Evolutionary conservation across 2,329 filamentous ascomycete genomes (phyloP).

Genomic region (Fusarium tricinctum): DNA sequence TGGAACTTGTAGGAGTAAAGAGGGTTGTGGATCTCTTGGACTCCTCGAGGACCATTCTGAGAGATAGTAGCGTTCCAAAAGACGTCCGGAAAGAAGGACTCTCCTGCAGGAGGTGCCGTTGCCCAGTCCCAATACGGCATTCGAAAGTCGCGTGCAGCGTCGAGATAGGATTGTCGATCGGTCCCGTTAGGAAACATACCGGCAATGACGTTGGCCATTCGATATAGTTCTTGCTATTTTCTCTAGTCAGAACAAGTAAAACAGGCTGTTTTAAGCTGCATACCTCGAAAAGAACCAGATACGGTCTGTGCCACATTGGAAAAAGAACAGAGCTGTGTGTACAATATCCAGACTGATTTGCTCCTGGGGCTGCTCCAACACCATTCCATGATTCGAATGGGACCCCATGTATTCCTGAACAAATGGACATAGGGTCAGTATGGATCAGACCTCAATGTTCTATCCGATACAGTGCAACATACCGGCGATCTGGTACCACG

Average conservation of each 20-base stretch:
- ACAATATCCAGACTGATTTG: conserved; percentile 77
- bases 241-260: conserved; percentile 31
- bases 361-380: conserved; percentile 64
- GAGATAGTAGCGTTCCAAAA: conserved; percentile 65
- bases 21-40: conserved; percentile 71
- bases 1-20: conserved; percentile 72
- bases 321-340: conserved; percentile 82
- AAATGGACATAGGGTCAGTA: conserved; percentile 21
- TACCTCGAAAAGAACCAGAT: conserved; percentile 74
- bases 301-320: conserved; percentile 86
- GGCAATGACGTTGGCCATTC: conserved; percentile 60
- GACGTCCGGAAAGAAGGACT: conserved; percentile 62
- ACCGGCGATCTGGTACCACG: conserved; percentile 86
- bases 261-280: background rate
- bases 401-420: conserved; percentile 81
- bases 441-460: background rate
- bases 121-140: conserved; percentile 74
- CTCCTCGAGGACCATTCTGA: conserved; percentile 69
- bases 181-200: conserved; percentile 62
- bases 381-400: conserved; percentile 71
- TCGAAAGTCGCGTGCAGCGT: conserved; percentile 65
- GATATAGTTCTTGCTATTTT: conserved; percentile 55
- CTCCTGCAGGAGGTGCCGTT: conserved; percentile 60
- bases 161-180: conserved; percentile 63
- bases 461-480: conserved; percentile 47